Percentiles rank a stretch among this genome's conserved stretches.
phyloP scores from a whole-genome alignment of 129 eudicot genomes.

The Daucus carota region DNA sequence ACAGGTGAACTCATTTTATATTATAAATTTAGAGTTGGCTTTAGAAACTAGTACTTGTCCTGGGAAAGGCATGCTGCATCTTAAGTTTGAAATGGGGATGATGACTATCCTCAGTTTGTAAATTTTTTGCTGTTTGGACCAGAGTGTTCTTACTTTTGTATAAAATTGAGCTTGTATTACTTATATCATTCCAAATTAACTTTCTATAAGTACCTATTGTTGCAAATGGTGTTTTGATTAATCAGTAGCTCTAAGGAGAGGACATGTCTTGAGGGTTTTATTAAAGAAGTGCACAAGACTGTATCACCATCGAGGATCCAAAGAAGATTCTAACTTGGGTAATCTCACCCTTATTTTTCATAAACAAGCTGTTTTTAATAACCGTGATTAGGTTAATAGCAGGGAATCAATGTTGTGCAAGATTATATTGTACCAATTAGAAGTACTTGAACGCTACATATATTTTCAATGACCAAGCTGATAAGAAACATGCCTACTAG shows the following conservation, averaged over 20 bases:
- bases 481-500: neutral
- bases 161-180: slow-evolving; percentile 4
- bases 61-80: slow-evolving; percentile 21
- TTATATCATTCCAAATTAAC: neutral
- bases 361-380: neutral
- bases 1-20: slow-evolving; percentile 2
- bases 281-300: neutral
- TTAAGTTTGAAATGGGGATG: slow-evolving; percentile 3
- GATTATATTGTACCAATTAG: too few species aligned
- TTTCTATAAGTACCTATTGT: neutral
- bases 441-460: too few species aligned
- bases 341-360: neutral
- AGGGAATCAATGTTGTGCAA: neutral
- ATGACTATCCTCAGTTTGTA: neutral
- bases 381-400: neutral
- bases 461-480: neutral
- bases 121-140: neutral
- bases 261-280: neutral
- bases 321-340: neutral
- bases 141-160: neutral
- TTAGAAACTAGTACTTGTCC: slow-evolving; percentile 14
- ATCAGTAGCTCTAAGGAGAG: neutral
- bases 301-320: neutral
- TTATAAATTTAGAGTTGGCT: slow-evolving; percentile 7
- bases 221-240: neutral